Base-by-base conservation (phyloP, 352 stramenopile genomes). In the Globisporangium paddicum region DNA sequence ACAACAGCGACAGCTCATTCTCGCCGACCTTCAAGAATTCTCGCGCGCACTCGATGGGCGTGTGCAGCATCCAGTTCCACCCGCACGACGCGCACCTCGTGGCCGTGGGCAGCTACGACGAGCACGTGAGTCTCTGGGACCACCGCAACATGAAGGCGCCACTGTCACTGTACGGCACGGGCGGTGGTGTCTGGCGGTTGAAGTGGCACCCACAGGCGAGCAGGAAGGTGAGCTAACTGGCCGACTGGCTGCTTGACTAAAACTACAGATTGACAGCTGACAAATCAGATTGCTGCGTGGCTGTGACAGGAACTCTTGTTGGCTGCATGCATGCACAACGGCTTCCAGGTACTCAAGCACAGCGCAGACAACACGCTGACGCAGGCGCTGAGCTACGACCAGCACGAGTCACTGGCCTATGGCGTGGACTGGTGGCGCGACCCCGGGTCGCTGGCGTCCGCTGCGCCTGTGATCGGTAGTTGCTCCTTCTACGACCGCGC, bases 1-100 rank as follows among this genome's bases (percentile, higher is more conserved):
- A 19, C 8, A 37, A 57, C 14, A 52, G 28, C 23, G 57, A 32
- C 32, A 54, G 52, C 0, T 21, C 49, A 19, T 37, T 48, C 25
- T 51, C 64, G 13, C 75, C 77, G 53, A 78, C 70, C 19, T 87
- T 91, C 66, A 73, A 83, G 69, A 81, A 84, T 62, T 7, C 66
- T 19, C 70, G 76, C 34, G 58, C 87, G 55, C 86, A 89, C 66
- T 77, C 73, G 1, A 93, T 93, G 83, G 86, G 86, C 41, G 82
- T 95, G 26, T 95, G 86, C 68, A 89, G 79, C 68, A 87, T 95
- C 58, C 86, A 95, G 66, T 92, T 82, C 45, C 83, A 95, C 51
- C 83, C 82, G 55, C 61, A 87, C 37, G 51, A 87, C 47, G 70
- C 81, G 50, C 61, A 71, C 16, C 60, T 92, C 25, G 71, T 93